Evolutionary conservation across 2,329 filamentous ascomycete genomes (phyloP), one percentile per base, ranked within the genome.

Genomic region (Talaromyces sp.): DNA sequence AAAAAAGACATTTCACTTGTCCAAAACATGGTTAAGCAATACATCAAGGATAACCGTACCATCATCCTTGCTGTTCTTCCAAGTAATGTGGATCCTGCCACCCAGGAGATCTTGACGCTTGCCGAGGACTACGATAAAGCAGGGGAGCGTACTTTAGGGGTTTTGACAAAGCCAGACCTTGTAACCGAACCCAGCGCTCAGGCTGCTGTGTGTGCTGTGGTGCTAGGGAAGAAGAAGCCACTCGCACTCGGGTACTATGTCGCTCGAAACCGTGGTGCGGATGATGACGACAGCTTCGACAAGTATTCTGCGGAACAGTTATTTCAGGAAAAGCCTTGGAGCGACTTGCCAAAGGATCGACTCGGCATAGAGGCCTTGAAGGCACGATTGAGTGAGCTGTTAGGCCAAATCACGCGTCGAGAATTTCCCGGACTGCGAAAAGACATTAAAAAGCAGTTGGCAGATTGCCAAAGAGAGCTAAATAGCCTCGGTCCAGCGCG

Each of bases 81-180:
- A 3, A 70, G 73, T 27, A 73, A 73, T 46, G 69, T 73, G 12
- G 76, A 80, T 56, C 67, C 78, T 26, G 72, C 72, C 0, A 79
- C 71, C 0, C 76, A 80, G 56, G 72, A 76, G 38, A 78, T 80
- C 41, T 61, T 79, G 1, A 65, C 70, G n/a, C 65, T 75, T 46
- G 75, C 77, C 1, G 65, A 68, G 52, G 60, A 68, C 11, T 62
- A 62, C 48, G 74, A 79, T 62, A 54, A 57, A 0, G 61, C 62
- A 11, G 74, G 75, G 3, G 61, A 65, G 50, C 66, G 75, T 48
- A 79, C 76, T 0, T 59, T 79, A 2, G 76, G 75, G 0, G 67
- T 79, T 9, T 73, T 86, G 0, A 86, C 84, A 0, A 86, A 86
- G 64, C 57, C 57, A 11, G 52, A 59, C 32, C 52, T 59, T 32